Evolutionary conservation across 257 asterid genomes (phyloP).

Genomic region (Plectranthus barbatus): DNA sequence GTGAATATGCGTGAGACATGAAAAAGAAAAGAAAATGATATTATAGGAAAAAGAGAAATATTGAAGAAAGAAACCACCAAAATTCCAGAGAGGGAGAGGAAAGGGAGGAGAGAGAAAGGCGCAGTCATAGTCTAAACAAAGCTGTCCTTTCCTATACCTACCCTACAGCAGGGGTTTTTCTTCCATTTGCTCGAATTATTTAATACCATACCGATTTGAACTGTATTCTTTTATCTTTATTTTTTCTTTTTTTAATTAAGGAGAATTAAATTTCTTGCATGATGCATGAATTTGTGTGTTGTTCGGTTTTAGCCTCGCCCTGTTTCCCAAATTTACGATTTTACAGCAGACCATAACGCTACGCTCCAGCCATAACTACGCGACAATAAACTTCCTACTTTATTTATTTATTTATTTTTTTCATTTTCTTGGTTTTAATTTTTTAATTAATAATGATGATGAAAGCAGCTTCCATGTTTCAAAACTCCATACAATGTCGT

Average conservation of each 20-base stretch:
- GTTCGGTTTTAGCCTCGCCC: slow-evolving; percentile 26
- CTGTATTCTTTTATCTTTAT: slow-evolving; percentile 20
- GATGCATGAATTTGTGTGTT: slow-evolving; percentile 11
- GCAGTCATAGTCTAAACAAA: slow-evolving; percentile 25
- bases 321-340: slow-evolving; percentile 19
- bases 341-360: slow-evolving; percentile 22
- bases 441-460: slow-evolving; percentile 21
- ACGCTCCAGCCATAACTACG: slow-evolving; percentile 26
- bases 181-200: slow-evolving; percentile 17
- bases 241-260: not conserved
- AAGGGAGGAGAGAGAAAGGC: slow-evolving; percentile 13
- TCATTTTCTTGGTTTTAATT: not conserved
- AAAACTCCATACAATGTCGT: too few relatives aligned
- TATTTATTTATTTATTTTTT: too few relatives aligned
- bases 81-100: slow-evolving; percentile 7
- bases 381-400: slow-evolving; percentile 29
- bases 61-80: slow-evolving; percentile 11
- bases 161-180: slow-evolving; percentile 26
- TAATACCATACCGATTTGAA: slow-evolving; percentile 1
- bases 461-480: slow-evolving; percentile 24
- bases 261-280: not conserved
- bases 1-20: slow-evolving; percentile 28
- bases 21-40: not conserved
- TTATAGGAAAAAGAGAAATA: slow-evolving; percentile 4
- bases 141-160: slow-evolving; percentile 59